Percentiles rank a stretch among this genome's conserved stretches.
phyloP scores from a whole-genome alignment of 306 rosid genomes.

The Herpetospermum pedunculosum region DNA sequence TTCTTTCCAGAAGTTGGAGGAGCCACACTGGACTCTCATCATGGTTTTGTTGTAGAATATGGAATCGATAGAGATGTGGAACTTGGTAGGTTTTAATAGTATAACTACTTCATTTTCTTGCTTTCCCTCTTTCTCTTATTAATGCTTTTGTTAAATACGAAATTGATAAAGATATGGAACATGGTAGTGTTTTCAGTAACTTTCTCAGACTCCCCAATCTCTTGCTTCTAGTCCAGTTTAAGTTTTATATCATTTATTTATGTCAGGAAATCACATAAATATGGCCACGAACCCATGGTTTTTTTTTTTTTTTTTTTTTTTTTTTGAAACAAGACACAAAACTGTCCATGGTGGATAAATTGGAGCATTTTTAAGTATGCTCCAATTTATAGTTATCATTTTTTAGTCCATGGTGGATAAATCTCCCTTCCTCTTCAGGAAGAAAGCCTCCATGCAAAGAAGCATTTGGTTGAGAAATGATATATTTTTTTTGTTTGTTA shows the following conservation, averaged over 20 bases:
- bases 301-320: background rate
- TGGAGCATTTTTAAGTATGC: background rate
- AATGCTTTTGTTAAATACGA: background rate
- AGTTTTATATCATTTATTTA: background rate
- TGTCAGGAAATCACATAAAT: background rate
- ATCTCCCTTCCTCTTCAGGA: background rate
- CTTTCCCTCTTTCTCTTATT: background rate
- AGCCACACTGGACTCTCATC: constrained; percentile 86
- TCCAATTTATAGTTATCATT: background rate
- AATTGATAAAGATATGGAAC: background rate
- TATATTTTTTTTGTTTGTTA: background rate
- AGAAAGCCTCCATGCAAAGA: background rate
- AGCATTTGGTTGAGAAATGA: background rate
- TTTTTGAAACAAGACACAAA: too few species aligned
- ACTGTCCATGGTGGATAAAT: too few species aligned
- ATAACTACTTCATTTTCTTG: background rate
- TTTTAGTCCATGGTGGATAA: background rate
- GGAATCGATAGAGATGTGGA: constrained; percentile 78
- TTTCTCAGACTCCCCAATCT: background rate
- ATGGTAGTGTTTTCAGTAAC: background rate
- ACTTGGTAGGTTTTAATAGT: constrained; percentile 52
- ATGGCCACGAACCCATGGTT: background rate
- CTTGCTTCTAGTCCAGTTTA: background rate
- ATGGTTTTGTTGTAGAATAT: constrained; percentile 92
- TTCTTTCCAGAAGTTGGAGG: constrained; percentile 85